Base-by-base conservation (phyloP, 177 flowering plant genomes). In the Telopea speciosissima region DNA sequence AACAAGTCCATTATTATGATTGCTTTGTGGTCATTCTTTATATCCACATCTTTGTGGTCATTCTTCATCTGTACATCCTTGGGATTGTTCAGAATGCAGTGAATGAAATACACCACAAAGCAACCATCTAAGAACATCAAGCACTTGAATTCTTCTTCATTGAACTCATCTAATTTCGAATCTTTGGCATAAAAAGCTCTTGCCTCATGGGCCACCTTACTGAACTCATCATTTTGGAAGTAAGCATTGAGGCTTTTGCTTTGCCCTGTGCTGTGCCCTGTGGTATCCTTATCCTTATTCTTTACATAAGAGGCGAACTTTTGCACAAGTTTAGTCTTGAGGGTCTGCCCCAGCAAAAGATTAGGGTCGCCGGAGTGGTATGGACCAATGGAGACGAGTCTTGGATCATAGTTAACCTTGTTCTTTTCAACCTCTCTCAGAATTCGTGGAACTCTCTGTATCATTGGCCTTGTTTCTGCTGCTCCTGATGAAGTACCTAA, bases 91-190 rank as follows among this genome's bases (percentile, higher is more conserved):
- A 23, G 9, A 5, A 22, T 19, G 23, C 63, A 16, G 33, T 49
- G 10, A 21, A 77, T 74, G 66, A 69, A 73, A 22, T 67, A 28
- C 9, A 74, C 22, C 25, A 74, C 52, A 45, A 74, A 63, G 21
- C 77, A 74, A 4, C 72, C 77, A 25, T 78, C 80, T 8, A 63
- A 54, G 16, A 78, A 72, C 77, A 78, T 71, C 74, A 71, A 71
- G 9, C 5, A 9, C 0, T 60, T 60, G 14, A 74, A 60, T n/a
- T 7, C 36, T 45, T 70, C 21, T 12, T 74, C 69, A 22, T 31
- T 8, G 28, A 54, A 62, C 21, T 0, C 6, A 8, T 45, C 36
- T 6, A 44, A 26, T 2, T 58, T 31, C 0, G 40, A 63, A 8
- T 16, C 69, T 19, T 28, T 69, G 5, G 16, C 67, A 19, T 78